Percentiles rank a stretch among this genome's conserved stretches.
phyloP scores from a whole-genome alignment of 495 filamentous ascomycete genomes.

The Collariella sp. region DNA sequence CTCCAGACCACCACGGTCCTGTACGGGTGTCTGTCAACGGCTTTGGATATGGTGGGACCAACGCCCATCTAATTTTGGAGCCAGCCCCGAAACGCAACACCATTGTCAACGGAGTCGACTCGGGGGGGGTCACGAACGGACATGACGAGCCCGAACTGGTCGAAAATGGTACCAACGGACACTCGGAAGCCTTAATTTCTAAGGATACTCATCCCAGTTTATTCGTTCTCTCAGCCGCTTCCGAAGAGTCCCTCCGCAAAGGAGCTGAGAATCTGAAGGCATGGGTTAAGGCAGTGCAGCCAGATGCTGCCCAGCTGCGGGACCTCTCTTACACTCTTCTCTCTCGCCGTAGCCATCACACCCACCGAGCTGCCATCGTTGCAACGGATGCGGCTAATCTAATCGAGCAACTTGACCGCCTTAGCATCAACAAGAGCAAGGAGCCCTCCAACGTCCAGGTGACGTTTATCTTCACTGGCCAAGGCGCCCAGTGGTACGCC shows the following conservation, averaged over 20 bases:
- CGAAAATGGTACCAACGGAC: neutral
- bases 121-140: neutral
- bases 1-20: slow-evolving; percentile 2
- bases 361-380: neutral
- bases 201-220: slow-evolving; percentile 8
- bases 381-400: too few species aligned
- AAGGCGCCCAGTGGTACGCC: slow-evolving; percentile 36
- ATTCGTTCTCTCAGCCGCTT: slow-evolving; percentile 43
- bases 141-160: too few species aligned
- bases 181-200: neutral
- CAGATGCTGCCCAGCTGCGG: slow-evolving; percentile 6
- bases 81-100: neutral
- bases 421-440: neutral
- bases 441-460: neutral
- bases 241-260: slow-evolving; percentile 40
- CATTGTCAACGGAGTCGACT: neutral
- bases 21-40: slow-evolving; percentile 26
- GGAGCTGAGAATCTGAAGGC: slow-evolving; percentile 25
- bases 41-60: slow-evolving; percentile 37
- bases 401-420: too few species aligned
- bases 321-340: slow-evolving; percentile 27
- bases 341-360: neutral
- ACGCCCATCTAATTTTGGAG: slow-evolving; percentile 36
- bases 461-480: slow-evolving; percentile 33
- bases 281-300: neutral